Evolutionary conservation across 441 rosid species (phyloP), one percentile per base, ranked within the genome.

Genomic region (Brassica hybrid): DNA sequence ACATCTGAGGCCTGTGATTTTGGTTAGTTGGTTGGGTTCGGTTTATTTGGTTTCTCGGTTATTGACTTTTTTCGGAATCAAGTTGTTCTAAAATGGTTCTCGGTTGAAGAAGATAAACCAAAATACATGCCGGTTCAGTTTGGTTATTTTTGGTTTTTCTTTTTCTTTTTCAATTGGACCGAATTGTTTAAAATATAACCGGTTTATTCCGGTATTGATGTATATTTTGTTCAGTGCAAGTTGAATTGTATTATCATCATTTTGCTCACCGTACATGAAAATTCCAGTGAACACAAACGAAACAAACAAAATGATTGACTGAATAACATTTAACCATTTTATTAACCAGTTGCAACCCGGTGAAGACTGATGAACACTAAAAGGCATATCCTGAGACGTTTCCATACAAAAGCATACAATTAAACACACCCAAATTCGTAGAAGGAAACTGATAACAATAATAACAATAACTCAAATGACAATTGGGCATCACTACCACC

Each of bases 321-420:
- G 8, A 60, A 34, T 34, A 12, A 60, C 25, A 64, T 32, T 45
- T 32, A 56, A 62, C 73, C 73, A 71, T 32, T 78, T 73, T 79
- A 79, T 74, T 74, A 79, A 69, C 74, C 81, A 54, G 61, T 34
- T 12, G 58, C 17, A 10, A 61, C 61, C 72, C 73, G 23, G 62
- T 11, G 60, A 62, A 34, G 3, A 43, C 60, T 43, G 41, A 77
- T 65, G 32, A 77, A 65, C 73, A 45, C 61, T 32, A 25, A 50
- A 77, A 66, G 68, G 63, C 70, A 72, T 72, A 60, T 21, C 45
- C 32, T 6, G 59, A 72, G 64, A 67, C 70, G 21, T 67, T 78
- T 73, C 17, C 78, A 69, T 69, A 74, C 79, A 79, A 63, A 60
- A 38, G 66, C 71, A 79, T 52, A 61, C 70, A 70, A 21, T 50